Evolutionary conservation across 495 filamentous ascomycete genomes (phyloP), one percentile per base, ranked within the genome.

Genomic region (Alectoria sarmentosa): DNA sequence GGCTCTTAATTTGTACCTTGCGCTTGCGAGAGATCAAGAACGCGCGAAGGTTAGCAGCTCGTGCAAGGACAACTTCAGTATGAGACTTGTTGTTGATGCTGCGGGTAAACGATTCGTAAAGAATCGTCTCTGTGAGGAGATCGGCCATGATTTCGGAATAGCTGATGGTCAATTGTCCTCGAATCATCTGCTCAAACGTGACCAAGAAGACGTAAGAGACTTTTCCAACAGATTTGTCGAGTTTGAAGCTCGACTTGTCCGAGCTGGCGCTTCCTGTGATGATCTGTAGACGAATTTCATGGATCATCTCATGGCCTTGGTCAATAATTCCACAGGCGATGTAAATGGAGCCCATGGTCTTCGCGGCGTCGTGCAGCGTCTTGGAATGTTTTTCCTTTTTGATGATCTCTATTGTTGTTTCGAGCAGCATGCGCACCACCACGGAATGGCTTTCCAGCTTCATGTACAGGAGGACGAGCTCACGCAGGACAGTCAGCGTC

Each of bases 151-250:
- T 77, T 68, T 84, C 77, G 0, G 79, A 77, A 63, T 80, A 84
- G 60, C 72, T 75, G 62, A 76, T 62, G 39, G 15, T 21, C 52
- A 69, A 60, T 7, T 66, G 54, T 15, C 76, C 75, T 32, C 70
- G 65, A 30, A 82, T 76, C 0, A 71, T 71, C 69, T 85, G 81
- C 65, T 86, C 84, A 61, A 87, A 86, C 1, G 83, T 76, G 19
- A 85, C 80, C 0, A 86, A 75, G 71, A 88, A 89, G 3, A 87
- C 79, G 19, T 83, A 83, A 9, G 81, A 80, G 0, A 70, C 66
- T 60, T 71, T 75, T 58, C 70, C 74, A 28, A 77, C 63, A 23
- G 66, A 68, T 26, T 72, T 69, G 14, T 78, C 74, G 1, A 78
- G 59, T 54, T 76, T 80, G 64, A 78, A 66, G 28, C 72, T 60